A percentile compares a stretch with the other conserved stretches of the same genome.
Conservation (phyloP, 495 filamentous ascomycete genomes). For the Lasiosphaeria hispida region DNA sequence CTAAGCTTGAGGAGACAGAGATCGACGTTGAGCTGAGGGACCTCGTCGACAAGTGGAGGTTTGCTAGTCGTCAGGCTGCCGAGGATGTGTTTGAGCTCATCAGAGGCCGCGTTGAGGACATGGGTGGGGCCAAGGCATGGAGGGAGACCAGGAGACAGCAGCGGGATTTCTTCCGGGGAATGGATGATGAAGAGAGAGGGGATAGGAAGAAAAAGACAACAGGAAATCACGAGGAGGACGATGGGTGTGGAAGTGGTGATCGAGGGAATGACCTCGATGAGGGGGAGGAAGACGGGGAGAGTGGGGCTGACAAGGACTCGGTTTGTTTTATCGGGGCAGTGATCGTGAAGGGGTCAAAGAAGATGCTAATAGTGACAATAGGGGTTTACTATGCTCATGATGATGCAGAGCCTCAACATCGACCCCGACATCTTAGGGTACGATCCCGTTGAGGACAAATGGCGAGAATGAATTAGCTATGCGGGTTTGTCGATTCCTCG, state of each 20-base stretch:
- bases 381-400: constrained; percentile 33
- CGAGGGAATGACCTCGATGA: constrained; percentile 5
- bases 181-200: constrained; percentile 3
- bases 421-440: constrained; percentile 29
- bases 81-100: constrained; percentile 33
- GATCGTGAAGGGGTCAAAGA: background rate
- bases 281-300: background rate
- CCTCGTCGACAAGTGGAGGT: constrained; percentile 23
- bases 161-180: constrained; percentile 5
- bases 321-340: background rate
- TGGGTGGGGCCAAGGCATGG: constrained; percentile 30
- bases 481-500: too few relatives aligned
- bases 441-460: constrained; percentile 29
- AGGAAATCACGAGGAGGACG: background rate
- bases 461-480: constrained; percentile 19
- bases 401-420: constrained; percentile 34
- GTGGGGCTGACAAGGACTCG: background rate
- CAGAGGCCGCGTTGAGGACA: constrained; percentile 24
- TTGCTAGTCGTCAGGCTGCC: constrained; percentile 25
- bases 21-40: constrained; percentile 24
- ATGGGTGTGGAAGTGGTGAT: constrained; percentile 1
- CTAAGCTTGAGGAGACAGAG: background rate
- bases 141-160: constrained; percentile 19
- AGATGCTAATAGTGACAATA: constrained; percentile 2
- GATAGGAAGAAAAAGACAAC: too few relatives aligned